Evolutionary conservation across 2,329 filamentous ascomycete species (phyloP), one percentile per base, ranked within the genome.

Genomic region (Fusarium domesticum): DNA sequence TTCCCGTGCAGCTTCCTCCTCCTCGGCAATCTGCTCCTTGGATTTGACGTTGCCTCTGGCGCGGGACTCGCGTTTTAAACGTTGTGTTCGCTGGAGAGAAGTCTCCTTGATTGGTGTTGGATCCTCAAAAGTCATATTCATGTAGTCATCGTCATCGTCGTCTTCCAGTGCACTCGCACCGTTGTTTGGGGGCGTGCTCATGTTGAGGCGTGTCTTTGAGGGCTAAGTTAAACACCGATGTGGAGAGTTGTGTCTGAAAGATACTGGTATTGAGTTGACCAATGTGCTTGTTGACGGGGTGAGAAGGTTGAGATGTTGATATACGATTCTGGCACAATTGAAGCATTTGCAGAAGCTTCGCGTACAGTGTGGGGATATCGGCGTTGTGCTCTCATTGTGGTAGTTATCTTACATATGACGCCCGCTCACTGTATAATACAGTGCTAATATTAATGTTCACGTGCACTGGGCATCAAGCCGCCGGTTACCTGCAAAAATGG

Each of bases 81-180:
- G 74, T 51, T 72, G 66, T 6, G 73, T 70, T n/a, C 78, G 72
- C 58, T 80, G 76, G 12, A 80, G 62, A 1, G 76, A 81, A 2
- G 74, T 75, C 57, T 80, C 75, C 53, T 59, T 64, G 70, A 71
- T 67, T 70, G 80, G 64, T 65, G 74, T 60, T 69, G 77, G 63
- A 19, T 95, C 87, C 15, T 80, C 76, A 63, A 98, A 91, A 12
- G 84, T 77, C 92, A 98, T 97, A 58, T 85, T 89, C 87, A 98
- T 95, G 75, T 98, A 97, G 68, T 98, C 93, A 53, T 96, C 90
- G n/a, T n/a, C n/a, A 51, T 90, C 88, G 16, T 90, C 88, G 6
- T 89, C 87, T 3, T 76, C 56, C 7, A 53, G 42, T 32, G 48
- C 48, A 14, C 40, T 41, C 35, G 47, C 51, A 38, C 46, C 47